Evolutionary conservation across 2,329 filamentous ascomycete species (phyloP), one percentile per base, ranked within the genome.

Genomic region (Pseudomassariella vexata): DNA sequence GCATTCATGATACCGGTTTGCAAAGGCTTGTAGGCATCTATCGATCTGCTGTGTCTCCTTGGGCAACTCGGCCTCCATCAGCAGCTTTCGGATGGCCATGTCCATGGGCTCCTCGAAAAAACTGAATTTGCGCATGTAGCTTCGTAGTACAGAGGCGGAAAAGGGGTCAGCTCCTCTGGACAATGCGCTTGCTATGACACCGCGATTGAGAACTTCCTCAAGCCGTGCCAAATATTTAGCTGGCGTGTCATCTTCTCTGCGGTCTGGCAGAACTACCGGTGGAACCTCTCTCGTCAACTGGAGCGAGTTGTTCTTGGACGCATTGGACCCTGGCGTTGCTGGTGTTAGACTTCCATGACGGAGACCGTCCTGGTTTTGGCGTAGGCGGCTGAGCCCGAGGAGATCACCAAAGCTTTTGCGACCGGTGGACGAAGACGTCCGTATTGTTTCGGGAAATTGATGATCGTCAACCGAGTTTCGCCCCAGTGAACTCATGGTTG

Each of bases 21-120:
- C 87, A 60, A 98, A 96, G 3, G 88, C 84, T 55, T 95, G 87
- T 21, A 98, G 65, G 34, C 92, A 92, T 32, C 92, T 77, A 58
- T 98, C 92, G 42, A 98, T 96, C 49, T 98, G 92, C 57, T 98
- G 92, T 0, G 92, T 96, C 62, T 98, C 92, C 48, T 94, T 95
- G 4, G 92, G 92, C 19, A 98, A 63, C 56, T 96, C 90, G 3
- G 92, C 88, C 53, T 95, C 89, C 85, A 96, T 95, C 34, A 98
- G 70, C 29, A 98, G 72, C 56, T 96, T 96, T 22, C 92, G 80
- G 42, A 96, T 81, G 2, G 90, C 85, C 88, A 98, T 96, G 55
- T 98, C 92, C 66, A 98, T 90, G 1, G 92, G 92, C 47, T 96
- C 90, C 18, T 87, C 89, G 49, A 95, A 96, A 62, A 96, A 96